phyloP scores from a whole-genome alignment of 2,329 filamentous ascomycete genomes.

The Dactylonectria estremocensis region DNA sequence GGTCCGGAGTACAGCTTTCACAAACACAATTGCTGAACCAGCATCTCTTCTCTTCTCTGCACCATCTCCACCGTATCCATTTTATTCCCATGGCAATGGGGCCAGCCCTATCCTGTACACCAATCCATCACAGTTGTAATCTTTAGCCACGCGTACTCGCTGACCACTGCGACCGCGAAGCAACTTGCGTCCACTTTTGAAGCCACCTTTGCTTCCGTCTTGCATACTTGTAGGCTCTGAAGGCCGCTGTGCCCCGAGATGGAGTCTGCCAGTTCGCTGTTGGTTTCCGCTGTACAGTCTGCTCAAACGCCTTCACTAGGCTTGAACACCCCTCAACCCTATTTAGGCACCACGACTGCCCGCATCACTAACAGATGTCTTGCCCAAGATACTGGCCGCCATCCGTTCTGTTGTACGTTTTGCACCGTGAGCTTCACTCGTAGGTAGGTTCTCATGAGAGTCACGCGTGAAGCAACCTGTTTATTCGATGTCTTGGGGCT shows the following conservation, averaged over 20 bases:
- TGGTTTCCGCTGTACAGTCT: neutral
- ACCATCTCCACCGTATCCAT: no score
- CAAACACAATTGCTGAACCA: no score
- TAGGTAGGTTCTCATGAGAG: neutral
- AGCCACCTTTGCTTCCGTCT: neutral
- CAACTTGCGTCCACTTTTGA: neutral
- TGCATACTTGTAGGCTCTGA: neutral
- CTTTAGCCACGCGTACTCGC: neutral
- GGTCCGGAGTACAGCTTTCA: no score
- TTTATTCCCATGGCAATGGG: neutral
- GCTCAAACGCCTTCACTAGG: neutral
- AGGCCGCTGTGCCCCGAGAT: neutral
- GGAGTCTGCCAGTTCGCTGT: neutral
- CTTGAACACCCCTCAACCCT: neutral
- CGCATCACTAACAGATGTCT: neutral
- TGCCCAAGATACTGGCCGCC: neutral
- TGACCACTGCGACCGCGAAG: neutral
- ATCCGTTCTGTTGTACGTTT: constrained; percentile 1
- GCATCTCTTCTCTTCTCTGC: neutral
- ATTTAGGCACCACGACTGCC: neutral
- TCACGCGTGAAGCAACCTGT: neutral
- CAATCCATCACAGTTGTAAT: neutral
- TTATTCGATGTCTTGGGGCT: neutral
- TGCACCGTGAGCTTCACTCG: constrained; percentile 27
- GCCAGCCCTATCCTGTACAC: neutral